Conservation (phyloP, 2,329 filamentous ascomycete species). For the Verticillium zaregamsianum region DNA sequence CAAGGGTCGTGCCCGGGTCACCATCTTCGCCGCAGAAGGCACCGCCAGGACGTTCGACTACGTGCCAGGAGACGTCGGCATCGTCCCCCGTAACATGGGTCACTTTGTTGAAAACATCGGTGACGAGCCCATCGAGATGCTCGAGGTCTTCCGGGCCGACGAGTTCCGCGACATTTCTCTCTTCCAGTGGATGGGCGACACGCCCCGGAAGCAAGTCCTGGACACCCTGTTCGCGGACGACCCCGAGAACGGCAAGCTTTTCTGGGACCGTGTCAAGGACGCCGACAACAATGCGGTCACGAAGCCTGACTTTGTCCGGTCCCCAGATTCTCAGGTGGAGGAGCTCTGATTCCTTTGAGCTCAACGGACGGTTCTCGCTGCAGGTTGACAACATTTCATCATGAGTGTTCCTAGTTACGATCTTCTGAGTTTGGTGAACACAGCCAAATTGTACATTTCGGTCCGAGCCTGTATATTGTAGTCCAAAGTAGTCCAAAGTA, state of each 20-base stretch:
- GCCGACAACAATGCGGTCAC: slow-evolving; percentile 56
- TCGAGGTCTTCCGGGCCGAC: slow-evolving; percentile 71
- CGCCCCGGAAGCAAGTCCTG: slow-evolving; percentile 59
- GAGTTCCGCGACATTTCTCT: slow-evolving; percentile 70
- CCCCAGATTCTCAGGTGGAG: background rate
- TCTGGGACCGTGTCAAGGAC: slow-evolving; percentile 57
- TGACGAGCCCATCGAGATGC: slow-evolving; percentile 69
- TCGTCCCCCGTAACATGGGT: slow-evolving; percentile 72
- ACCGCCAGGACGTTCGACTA: slow-evolving; percentile 74
- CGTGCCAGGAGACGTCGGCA: slow-evolving; percentile 68
- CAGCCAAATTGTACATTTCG: background rate
- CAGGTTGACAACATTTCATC: background rate
- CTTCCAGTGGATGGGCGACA: slow-evolving; percentile 75
- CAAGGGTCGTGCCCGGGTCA: slow-evolving; percentile 65
- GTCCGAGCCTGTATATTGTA: background rate
- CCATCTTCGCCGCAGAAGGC: slow-evolving; percentile 67
- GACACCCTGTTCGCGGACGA: slow-evolving; percentile 65
- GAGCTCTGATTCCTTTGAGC: background rate
- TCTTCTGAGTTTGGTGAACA: background rate
- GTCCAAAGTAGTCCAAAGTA: no score
- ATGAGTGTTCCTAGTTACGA: background rate
- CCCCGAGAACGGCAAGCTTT: slow-evolving; percentile 55
- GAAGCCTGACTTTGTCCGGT: slow-evolving; percentile 12
- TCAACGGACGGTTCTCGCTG: no score
- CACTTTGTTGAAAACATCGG: slow-evolving; percentile 81